Evolutionary conservation across 306 rosid species (phyloP), one percentile per base, ranked within the genome.

Genomic region (Luffa aegyptiaca): DNA sequence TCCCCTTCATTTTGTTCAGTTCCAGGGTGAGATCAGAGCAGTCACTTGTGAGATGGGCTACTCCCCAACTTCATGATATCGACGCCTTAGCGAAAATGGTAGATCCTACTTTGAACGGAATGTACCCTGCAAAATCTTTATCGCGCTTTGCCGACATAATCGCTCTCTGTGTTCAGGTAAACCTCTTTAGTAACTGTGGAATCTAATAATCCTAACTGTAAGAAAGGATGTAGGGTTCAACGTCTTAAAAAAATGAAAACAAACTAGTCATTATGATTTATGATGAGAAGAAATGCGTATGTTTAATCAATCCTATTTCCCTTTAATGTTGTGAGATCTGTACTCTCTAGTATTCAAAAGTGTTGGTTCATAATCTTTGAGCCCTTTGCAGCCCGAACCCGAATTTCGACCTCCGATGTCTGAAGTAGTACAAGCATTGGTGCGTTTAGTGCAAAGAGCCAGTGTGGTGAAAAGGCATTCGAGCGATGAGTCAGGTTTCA

Each of bases 331-430:
- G 39, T 26, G 39, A 26, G 65, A 26, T 26, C 0, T 26, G 20
- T 8, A 66, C 74, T 66, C 72, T 39, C 74, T 18, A 18, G 18
- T 11, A 44, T 69, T 69, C 55, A 2, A 69, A 42, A 20, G 10
- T 69, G 9, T 31, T 11, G 3, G 44, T 26, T 48, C 77, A 45
- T 72, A 31, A 49, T 6, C 5, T 8, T 73, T 14, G 26, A 80
- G 31, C 56, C 68, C 2, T 83, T 20, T 55, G 6, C 84, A 95
- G 98, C 94, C 98, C 56, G 97, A 95, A 69, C 97, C 97, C 0
- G 96, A 95, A 83, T 93, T 95, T 63, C 94, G 97, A 76, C 99
- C 99, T 45, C 99, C 98, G 26, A 95, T 95, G 99, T 95, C 98
- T 0, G 98, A 95, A 88, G 97, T 95, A 74, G 99, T 95, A 85